A percentile compares a stretch with the other conserved stretches of the same genome.
These are phyloP conservation scores for Bremia lactucae DNA, from an alignment of 352 stramenopile genomes.

Conservation along the genomic window DNA sequence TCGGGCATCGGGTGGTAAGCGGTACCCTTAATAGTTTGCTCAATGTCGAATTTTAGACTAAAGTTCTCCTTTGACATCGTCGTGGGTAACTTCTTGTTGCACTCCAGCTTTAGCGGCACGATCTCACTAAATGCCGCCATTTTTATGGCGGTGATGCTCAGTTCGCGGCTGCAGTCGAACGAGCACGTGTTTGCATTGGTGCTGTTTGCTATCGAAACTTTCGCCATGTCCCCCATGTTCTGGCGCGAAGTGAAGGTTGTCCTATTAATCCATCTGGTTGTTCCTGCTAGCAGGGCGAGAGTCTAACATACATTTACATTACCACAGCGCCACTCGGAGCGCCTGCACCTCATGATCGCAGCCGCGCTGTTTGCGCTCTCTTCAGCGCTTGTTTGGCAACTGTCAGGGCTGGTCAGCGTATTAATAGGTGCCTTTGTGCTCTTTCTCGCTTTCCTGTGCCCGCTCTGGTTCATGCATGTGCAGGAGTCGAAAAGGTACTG, in stretches of 20 bases:
- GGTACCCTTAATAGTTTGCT: neutral
- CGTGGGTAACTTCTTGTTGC: too few relatives aligned
- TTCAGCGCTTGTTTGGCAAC: constrained; percentile 60
- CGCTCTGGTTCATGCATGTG: constrained; percentile 86
- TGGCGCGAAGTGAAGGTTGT: constrained; percentile 75
- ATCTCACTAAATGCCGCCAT: constrained; percentile 89
- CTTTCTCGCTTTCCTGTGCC: constrained; percentile 79
- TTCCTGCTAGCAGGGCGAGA: neutral
- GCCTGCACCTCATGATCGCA: constrained; percentile 52
- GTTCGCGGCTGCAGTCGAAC: constrained; percentile 84
- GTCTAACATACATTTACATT: constrained; percentile 2
- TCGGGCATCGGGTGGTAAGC: constrained; percentile 58
- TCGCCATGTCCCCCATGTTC: constrained; percentile 85
- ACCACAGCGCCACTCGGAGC: constrained; percentile 53
- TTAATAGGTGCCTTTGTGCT: constrained; percentile 54
- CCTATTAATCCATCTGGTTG: neutral
- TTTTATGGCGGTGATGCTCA: constrained; percentile 86
- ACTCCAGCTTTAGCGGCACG: constrained; percentile 68
- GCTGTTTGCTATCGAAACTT: constrained; percentile 85
- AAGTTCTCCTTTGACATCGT: too few relatives aligned
- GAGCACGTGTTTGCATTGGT: constrained; percentile 88
- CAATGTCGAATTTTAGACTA: too few relatives aligned
- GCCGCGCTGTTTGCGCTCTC: constrained; percentile 63
- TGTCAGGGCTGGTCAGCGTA: constrained; percentile 53
- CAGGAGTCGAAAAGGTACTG: constrained; percentile 89